These are phyloP conservation scores for Phaseolus coccineus DNA, from an alignment of 331 rosid genomes.

Conservation along the genomic window DNA sequence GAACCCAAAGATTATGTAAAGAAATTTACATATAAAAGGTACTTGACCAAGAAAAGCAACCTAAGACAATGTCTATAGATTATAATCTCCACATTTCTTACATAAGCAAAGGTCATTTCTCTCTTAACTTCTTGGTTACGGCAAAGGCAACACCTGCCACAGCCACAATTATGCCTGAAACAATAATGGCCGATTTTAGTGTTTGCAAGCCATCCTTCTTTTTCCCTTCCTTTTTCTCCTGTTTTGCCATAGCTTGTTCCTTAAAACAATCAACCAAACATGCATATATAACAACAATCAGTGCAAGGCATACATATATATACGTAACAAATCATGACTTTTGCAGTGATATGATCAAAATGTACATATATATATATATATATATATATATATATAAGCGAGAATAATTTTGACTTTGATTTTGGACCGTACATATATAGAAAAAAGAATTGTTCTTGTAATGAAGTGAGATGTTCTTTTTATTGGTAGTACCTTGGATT, in stretches of 20 bases:
- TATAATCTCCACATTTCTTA: background rate
- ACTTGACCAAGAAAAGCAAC: slow-evolving; percentile 4
- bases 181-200: slow-evolving; percentile 53
- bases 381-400: background rate
- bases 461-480: background rate
- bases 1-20: background rate
- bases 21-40: slow-evolving; percentile 7
- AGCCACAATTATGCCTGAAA: slow-evolving; percentile 59
- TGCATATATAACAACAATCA: background rate
- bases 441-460: slow-evolving; percentile 35
- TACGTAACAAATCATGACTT: no score
- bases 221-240: slow-evolving; percentile 30
- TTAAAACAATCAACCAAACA: slow-evolving; percentile 16
- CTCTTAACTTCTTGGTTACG: slow-evolving; percentile 59
- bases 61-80: slow-evolving; percentile 10
- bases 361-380: no score
- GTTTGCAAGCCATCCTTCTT: slow-evolving; percentile 47
- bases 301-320: background rate
- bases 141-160: slow-evolving; percentile 57
- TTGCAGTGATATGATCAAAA: no score
- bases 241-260: slow-evolving; percentile 47
- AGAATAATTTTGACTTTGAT: no score
- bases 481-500: slow-evolving; percentile 10
- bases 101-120: slow-evolving; percentile 45
- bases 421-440: no score